Percentiles rank a stretch among this genome's conserved stretches.
phyloP scores from a whole-genome alignment of 2,329 filamentous ascomycete species.

The Alternaria incomplexa region DNA sequence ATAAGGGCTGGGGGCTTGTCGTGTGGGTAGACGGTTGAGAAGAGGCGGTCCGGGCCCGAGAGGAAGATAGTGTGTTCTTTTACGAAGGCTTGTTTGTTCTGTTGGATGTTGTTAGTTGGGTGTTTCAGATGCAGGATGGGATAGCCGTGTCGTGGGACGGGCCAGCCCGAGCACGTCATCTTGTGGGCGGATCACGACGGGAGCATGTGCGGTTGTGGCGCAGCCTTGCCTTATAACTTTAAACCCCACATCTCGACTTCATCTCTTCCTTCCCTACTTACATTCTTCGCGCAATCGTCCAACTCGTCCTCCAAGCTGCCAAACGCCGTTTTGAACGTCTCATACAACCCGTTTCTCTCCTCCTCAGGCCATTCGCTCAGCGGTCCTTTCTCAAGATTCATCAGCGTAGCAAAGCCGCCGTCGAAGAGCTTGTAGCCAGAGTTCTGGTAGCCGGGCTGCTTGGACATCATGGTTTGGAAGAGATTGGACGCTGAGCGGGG shows the following conservation, averaged over 20 bases:
- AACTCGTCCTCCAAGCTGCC: slow-evolving; percentile 19
- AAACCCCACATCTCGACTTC: neutral
- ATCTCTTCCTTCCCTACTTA: slow-evolving; percentile 5
- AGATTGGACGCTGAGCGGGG: slow-evolving; percentile 25
- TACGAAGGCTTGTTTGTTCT: slow-evolving; percentile 19
- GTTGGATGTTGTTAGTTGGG: neutral
- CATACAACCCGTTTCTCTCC: slow-evolving; percentile 9
- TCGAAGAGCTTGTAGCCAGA: slow-evolving; percentile 23
- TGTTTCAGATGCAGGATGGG: neutral
- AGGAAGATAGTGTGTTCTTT: slow-evolving; percentile 21
- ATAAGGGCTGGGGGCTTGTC: neutral
- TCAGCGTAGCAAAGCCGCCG: slow-evolving; percentile 4
- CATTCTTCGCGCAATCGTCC: slow-evolving; percentile 17
- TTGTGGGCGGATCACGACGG: neutral
- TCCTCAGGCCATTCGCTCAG: slow-evolving; percentile 14
- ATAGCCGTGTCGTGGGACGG: neutral
- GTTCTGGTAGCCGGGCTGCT: slow-evolving; percentile 20
- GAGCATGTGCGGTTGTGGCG: neutral
- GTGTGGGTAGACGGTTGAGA: slow-evolving; percentile 3
- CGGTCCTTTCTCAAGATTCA: slow-evolving; percentile 7
- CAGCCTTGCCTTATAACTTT: neutral
- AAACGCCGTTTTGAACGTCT: slow-evolving; percentile 7
- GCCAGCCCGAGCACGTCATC: slow-evolving; percentile 13
- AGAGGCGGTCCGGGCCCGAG: slow-evolving; percentile 13
- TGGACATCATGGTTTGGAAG: slow-evolving; percentile 29